Conservation (phyloP, 345 rosid species). For the Eucalyptus erythrocorys region DNA sequence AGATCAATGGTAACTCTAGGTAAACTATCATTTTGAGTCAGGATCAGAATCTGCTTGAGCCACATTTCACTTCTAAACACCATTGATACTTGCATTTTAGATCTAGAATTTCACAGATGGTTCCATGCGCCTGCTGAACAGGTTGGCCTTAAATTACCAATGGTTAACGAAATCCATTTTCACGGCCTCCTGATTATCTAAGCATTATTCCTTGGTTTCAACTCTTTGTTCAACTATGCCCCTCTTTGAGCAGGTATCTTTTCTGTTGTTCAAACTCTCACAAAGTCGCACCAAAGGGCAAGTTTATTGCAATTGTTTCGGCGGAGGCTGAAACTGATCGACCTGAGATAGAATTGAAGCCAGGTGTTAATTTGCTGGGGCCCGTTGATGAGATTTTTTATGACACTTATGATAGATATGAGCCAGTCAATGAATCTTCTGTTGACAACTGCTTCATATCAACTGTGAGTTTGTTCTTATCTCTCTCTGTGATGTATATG, state of each 20-base stretch:
- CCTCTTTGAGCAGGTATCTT: constrained; percentile 51
- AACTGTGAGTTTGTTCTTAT: constrained; percentile 31
- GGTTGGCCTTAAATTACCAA: not conserved
- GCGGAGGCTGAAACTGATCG: constrained; percentile 87
- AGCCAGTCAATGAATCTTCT: constrained; percentile 74
- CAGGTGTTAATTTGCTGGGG: constrained; percentile 78
- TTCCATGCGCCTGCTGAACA: not conserved
- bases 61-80: not conserved
- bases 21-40: not conserved
- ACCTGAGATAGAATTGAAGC: constrained; percentile 66
- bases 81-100: not conserved
- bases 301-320: constrained; percentile 87
- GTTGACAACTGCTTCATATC: constrained; percentile 91
- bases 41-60: not conserved
- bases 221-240: not conserved
- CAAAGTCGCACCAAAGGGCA: constrained; percentile 94
- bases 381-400: constrained; percentile 85
- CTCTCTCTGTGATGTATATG: not conserved
- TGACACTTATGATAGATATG: constrained; percentile 65
- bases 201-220: not conserved
- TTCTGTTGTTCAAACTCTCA: constrained; percentile 94
- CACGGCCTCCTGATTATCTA: not conserved
- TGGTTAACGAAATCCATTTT: not conserved
- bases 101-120: not conserved
- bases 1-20: not conserved